Evolutionary conservation across 768 basidiomycete species (phyloP), one percentile per base, ranked within the genome.

Genomic region (Suillus variegatus): DNA sequence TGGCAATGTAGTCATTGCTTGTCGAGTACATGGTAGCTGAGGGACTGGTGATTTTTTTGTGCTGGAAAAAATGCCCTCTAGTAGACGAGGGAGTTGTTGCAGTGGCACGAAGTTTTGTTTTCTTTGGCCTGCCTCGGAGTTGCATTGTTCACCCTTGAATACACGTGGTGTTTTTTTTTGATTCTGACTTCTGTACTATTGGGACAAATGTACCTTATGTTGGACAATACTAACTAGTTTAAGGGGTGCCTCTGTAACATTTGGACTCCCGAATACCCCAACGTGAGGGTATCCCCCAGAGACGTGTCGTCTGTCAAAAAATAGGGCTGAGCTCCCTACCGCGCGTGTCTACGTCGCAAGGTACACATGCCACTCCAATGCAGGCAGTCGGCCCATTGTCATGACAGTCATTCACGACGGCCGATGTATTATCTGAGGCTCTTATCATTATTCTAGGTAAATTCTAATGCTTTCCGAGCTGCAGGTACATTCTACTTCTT

Each of bases 1-100:
- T 41, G 46, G 61, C 28, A 66, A 46, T 55, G 61, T 36, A 60
- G 63, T 65, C 60, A 60, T 28, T 46, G 63, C n/a, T 6, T 25
- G 49, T 51, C 47, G 70, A 70, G n/a, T 49, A 18, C 62, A 28
- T 16, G 13, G 9, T 2, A 22, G 22, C 38, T 18, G 40, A 41
- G 57, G 57, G 25, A 35, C 16, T 58, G 22, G 18, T 10, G 49
- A 9, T 58, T 58, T 40, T 58, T 25, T 5, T 25, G 22, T 28
- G 40, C 22, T 58, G 38, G 57, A 25, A 40, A 18, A 22, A 40
- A 25, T 40, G 38, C 22, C 14, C 16, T 58, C 18, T 4, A 40
- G 57, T 57, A 38, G 56, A 57, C 9, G 10, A 46, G n/a, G 46
- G 9, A 9, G 18, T 47, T 13, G 46, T 47, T 22, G 12, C 46